Conservation (phyloP, 2,329 filamentous ascomycete genomes). For the Trichothecium sympodiale region DNA sequence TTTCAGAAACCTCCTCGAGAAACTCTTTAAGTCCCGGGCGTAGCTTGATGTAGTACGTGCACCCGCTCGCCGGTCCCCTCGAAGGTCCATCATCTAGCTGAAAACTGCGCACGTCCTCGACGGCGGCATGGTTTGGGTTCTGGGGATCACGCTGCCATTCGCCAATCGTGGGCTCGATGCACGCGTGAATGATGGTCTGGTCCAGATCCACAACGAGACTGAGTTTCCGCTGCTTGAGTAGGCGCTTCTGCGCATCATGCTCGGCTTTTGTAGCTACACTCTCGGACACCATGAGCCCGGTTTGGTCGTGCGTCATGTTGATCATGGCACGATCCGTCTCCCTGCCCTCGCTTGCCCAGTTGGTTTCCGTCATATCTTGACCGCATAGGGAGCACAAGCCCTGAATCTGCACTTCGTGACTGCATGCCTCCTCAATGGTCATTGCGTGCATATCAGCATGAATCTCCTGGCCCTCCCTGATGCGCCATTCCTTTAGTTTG, state of each 20-base stretch:
- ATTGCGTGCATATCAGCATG: constrained; percentile 47
- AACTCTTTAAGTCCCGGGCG: constrained; percentile 79
- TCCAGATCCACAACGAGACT: constrained; percentile 94
- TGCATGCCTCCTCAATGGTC: constrained; percentile 81
- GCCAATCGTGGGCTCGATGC: constrained; percentile 88
- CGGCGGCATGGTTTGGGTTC: constrained; percentile 83
- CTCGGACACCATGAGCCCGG: constrained; percentile 72
- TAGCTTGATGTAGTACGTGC: constrained; percentile 97
- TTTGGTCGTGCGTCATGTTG: constrained; percentile 90
- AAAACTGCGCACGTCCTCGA: constrained; percentile 81
- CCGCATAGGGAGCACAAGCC: constrained; percentile 88
- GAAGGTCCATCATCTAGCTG: constrained; percentile 80
- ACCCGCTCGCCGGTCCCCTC: constrained; percentile 55
- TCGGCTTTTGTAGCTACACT: constrained; percentile 73
- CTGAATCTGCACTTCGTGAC: constrained; percentile 82
- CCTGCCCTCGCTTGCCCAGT: constrained; percentile 68
- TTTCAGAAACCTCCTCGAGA: constrained; percentile 60
- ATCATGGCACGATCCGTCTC: constrained; percentile 83
- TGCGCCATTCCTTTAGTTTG: constrained; percentile 63
- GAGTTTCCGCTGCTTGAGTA: constrained; percentile 72
- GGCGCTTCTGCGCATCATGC: constrained; percentile 72
- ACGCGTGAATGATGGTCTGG: constrained; percentile 97
- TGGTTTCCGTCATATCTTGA: constrained; percentile 87
- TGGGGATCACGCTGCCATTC: constrained; percentile 86
- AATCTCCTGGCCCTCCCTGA: constrained; percentile 57